phyloP scores from a whole-genome alignment of 2,329 filamentous ascomycete species.

The Aspergillaceae sp. region DNA sequence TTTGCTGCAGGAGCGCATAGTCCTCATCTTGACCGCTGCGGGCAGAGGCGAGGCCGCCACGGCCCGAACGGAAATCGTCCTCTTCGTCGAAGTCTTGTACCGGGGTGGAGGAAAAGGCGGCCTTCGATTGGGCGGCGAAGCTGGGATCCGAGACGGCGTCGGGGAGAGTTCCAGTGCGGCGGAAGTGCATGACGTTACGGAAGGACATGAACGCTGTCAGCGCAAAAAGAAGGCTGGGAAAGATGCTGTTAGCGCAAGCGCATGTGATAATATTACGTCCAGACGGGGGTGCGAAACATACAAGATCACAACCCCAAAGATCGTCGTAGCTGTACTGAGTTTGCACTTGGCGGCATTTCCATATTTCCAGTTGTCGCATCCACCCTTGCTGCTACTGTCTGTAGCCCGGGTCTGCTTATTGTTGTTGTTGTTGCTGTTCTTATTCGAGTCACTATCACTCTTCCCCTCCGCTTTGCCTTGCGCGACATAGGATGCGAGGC shows the following conservation, averaged over 20 bases:
- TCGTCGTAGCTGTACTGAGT: constrained; percentile 47
- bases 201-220: constrained; percentile 46
- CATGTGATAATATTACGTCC: constrained; percentile 1
- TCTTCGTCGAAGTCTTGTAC: constrained; percentile 39
- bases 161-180: constrained; percentile 48
- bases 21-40: constrained; percentile 41
- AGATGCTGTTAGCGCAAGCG: not conserved
- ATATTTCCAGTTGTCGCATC: constrained; percentile 49
- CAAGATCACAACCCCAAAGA: constrained; percentile 51
- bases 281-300: constrained; percentile 24
- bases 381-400: constrained; percentile 35
- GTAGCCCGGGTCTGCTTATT: constrained; percentile 23
- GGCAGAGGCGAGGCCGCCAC: constrained; percentile 32
- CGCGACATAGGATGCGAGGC: constrained; percentile 48
- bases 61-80: constrained; percentile 36
- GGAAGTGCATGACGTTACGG: constrained; percentile 48
- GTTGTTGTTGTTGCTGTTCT: constrained; percentile 28
- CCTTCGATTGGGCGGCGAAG: constrained; percentile 42
- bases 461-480: constrained; percentile 46
- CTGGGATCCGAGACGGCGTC: constrained; percentile 36
- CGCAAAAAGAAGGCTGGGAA: constrained; percentile 44
- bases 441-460: constrained; percentile 19
- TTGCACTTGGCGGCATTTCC: constrained; percentile 49
- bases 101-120: constrained; percentile 40
- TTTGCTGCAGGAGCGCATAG: constrained; percentile 44